Percentiles rank a stretch among this genome's conserved stretches.
Conservation (phyloP, 331 rosid genomes). For the Phaseolus coccineus region DNA sequence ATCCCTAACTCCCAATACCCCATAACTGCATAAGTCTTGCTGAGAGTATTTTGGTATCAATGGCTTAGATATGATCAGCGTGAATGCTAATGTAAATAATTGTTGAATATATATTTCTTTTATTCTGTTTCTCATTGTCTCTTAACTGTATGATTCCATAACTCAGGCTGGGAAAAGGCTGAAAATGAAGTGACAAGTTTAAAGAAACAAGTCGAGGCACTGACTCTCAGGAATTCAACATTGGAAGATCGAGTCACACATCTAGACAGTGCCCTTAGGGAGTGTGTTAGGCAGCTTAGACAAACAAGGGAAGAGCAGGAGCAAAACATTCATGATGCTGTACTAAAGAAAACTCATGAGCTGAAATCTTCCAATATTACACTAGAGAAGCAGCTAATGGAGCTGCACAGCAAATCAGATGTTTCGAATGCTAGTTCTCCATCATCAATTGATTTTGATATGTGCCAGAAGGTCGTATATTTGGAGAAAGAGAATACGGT, state of each 20-base stretch:
- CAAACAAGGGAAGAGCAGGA: slow-evolving; percentile 80
- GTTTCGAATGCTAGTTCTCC: slow-evolving; percentile 47
- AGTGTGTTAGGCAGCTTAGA: slow-evolving; percentile 83
- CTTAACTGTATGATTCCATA: slow-evolving; percentile 3
- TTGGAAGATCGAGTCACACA: slow-evolving; percentile 71
- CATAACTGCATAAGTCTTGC: background rate
- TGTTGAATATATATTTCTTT: background rate
- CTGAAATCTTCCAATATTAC: slow-evolving; percentile 63
- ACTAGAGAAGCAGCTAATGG: slow-evolving; percentile 67
- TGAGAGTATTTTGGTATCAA: background rate
- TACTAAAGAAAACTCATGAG: slow-evolving; percentile 58
- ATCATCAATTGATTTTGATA: slow-evolving; percentile 52
- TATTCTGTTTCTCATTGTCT: background rate
- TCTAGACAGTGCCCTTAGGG: slow-evolving; percentile 84
- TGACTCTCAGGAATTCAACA: slow-evolving; percentile 56
- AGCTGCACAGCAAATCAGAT: slow-evolving; percentile 59
- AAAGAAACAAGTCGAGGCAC: slow-evolving; percentile 68
- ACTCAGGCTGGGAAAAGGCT: slow-evolving; percentile 87
- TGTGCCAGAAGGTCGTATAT: slow-evolving; percentile 56
- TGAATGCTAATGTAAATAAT: slow-evolving; percentile 1
- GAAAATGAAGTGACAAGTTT: slow-evolving; percentile 65
- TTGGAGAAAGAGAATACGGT: slow-evolving; percentile 67
- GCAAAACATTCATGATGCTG: slow-evolving; percentile 60
- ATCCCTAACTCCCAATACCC: too few relatives aligned
- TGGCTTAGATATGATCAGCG: background rate